Evolutionary conservation across 306 rosid genomes (phyloP).

Genomic region (Gastrolobium bilobum): DNA sequence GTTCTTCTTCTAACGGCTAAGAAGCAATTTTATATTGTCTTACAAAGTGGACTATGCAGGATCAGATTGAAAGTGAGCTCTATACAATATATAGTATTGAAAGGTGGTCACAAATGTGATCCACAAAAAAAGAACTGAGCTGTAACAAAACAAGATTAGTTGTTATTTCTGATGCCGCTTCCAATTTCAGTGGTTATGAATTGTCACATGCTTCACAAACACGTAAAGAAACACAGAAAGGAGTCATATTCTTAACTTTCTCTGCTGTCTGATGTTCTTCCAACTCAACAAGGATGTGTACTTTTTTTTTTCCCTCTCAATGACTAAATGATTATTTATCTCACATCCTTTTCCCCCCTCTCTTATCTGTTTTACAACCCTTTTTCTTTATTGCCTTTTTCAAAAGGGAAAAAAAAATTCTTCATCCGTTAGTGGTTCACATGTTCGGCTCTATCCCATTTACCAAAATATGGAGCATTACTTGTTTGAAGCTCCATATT

Average conservation of each 20-base stretch:
- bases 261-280: conserved; percentile 18
- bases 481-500: conserved; percentile 4
- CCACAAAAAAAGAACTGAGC: conserved; percentile 20
- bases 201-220: conserved; percentile 40
- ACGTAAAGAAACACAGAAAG: background rate
- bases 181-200: background rate
- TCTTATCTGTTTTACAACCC: background rate
- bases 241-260: conserved; percentile 21
- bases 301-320: conserved; percentile 14
- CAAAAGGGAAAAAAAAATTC: background rate
- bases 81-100: background rate
- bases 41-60: conserved; percentile 46
- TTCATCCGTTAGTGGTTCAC: conserved; percentile 39
- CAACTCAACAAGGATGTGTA: conserved; percentile 29
- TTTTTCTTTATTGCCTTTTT: conserved; percentile 37
- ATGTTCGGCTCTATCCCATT: conserved; percentile 41
- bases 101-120: conserved; percentile 12
- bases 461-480: conserved; percentile 8
- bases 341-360: conserved; percentile 22
- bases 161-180: conserved; percentile 10
- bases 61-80: conserved; percentile 32
- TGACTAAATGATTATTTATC: conserved; percentile 33
- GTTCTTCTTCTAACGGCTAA: conserved; percentile 39
- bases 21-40: conserved; percentile 27
- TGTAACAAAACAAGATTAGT: conserved; percentile 11